Evolutionary conservation across 176 grass and related monocot species (phyloP).

Genomic region (Triticum turgidum): DNA sequence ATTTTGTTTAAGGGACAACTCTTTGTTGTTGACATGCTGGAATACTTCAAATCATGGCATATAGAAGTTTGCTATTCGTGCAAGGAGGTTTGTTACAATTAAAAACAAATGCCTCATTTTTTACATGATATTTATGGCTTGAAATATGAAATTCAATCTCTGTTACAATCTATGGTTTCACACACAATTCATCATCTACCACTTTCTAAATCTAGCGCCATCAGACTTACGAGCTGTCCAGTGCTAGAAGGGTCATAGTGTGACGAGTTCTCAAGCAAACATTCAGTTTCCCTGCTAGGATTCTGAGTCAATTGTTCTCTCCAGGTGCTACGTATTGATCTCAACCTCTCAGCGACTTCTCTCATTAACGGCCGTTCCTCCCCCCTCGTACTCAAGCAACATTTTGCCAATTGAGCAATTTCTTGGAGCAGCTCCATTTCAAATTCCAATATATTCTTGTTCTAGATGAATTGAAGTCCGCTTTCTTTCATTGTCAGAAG

Average conservation of each 20-base stretch:
- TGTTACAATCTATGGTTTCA: neutral
- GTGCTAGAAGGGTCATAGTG: conserved; percentile 20
- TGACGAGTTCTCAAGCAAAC: conserved; percentile 9
- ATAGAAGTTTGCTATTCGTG: neutral
- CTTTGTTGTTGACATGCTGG: neutral
- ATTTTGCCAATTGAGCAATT: conserved; percentile 11
- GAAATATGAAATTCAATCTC: conserved; percentile 1
- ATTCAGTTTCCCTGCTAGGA: conserved; percentile 1
- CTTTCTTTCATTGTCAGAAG: conserved; percentile 31
- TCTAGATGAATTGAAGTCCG: neutral
- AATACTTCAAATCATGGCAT: neutral
- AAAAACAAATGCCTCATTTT: neutral
- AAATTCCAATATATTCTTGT: conserved; percentile 24
- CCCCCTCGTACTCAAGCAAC: conserved; percentile 19
- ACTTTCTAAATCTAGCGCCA: conserved; percentile 24
- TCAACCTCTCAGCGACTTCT: conserved; percentile 27
- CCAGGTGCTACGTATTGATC: conserved; percentile 19
- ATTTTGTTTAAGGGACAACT: too few species aligned
- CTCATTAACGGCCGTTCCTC: conserved; percentile 32
- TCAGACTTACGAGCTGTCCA: neutral
- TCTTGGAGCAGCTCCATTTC: conserved; percentile 24
- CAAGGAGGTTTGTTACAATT: neutral
- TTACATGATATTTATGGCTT: neutral
- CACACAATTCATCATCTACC: conserved; percentile 31
- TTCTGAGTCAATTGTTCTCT: neutral